Evolutionary conservation across 1,284 basidiomycete genomes (phyloP), one percentile per base, ranked within the genome.

Genomic region (Ceratobasidium sp.): DNA sequence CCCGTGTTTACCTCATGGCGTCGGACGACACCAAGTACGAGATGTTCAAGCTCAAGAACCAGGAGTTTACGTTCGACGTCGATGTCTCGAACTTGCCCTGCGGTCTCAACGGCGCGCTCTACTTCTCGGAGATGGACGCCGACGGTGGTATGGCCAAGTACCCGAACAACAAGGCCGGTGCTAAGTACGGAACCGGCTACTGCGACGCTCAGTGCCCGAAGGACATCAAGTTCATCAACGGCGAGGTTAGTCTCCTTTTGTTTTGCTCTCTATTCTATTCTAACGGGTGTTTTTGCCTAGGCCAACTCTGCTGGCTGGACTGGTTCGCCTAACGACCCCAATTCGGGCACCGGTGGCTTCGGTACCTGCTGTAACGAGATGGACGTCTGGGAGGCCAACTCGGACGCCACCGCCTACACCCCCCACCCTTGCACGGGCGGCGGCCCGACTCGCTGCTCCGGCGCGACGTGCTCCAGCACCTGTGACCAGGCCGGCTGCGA

Each of bases 61-160:
- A 85, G 76, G 87, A 88, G 80, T 87, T 88, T 79, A 83, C 85
- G 44, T 87, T 88, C 79, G 86, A 87, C 78, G 86, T 88, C 78
- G 86, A 88, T 78, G 82, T 87, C 71, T 86, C 85, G 73, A 81
- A 85, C 69, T 83, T 88, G 47, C 84, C 84, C 35, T 88, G 87
- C 76, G 87, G 87, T 78, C 81, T 88, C 76, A 87, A 87, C 80
- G 86, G 85, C 72, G 86, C 86, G 9, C 78, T 86, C 41, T 85
- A 85, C 82, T 85, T 86, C 79, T 80, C 81, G 7, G 80, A 84
- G 78, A 86, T 88, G 87, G 84, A 84, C 74, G 82, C 83, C 16
- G 87, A 88, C 78, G 88, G 88, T 81, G 87, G 87, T 64, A 72
- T 84, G 75, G 75, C 84, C 61, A 82, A 82, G 74, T 85, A 81